Percentiles rank a stretch among this genome's conserved stretches.
These are phyloP conservation scores for Xenoacremonium recifei DNA, from an alignment of 2,329 filamentous ascomycete genomes.

Conservation along the genomic window DNA sequence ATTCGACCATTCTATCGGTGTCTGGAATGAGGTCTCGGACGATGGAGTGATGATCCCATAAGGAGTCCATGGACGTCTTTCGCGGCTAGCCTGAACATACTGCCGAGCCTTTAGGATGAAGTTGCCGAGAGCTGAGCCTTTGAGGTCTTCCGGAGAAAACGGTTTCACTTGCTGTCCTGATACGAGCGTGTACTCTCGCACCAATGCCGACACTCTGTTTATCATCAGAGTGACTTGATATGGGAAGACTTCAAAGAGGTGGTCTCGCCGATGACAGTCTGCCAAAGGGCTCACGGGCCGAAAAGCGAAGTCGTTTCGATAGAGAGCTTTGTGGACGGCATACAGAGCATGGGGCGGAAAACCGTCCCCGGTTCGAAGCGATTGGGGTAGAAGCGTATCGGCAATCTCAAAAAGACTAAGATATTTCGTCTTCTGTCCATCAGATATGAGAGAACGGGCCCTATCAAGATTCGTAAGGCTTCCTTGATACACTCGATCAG, in stretches of 20 bases:
- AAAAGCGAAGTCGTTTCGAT: constrained; percentile 60
- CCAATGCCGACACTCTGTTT: constrained; percentile 29
- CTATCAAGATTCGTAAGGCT: constrained; percentile 48
- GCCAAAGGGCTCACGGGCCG: constrained; percentile 48
- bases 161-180: constrained; percentile 14
- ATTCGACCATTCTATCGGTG: constrained; percentile 30
- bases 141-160: constrained; percentile 15
- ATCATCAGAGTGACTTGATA: constrained; percentile 28
- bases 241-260: constrained; percentile 58
- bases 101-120: constrained; percentile 51
- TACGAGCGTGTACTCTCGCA: constrained; percentile 30
- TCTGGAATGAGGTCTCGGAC: constrained; percentile 14
- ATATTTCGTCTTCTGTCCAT: constrained; percentile 38
- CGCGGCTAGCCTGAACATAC: constrained; percentile 52
- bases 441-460: constrained; percentile 40
- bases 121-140: constrained; percentile 27
- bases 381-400: constrained; percentile 38
- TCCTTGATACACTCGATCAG: constrained; percentile 46
- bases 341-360: constrained; percentile 56
- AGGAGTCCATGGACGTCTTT: constrained; percentile 46
- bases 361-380: constrained; percentile 32
- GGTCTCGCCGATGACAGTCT: constrained; percentile 46
- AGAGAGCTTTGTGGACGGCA: constrained; percentile 66
- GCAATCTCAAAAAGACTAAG: constrained; percentile 53
- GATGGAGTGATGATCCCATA: constrained; percentile 43